Evolutionary conservation across 2,329 filamentous ascomycete genomes (phyloP), one percentile per base, ranked within the genome.

Genomic region (Aspergillus luchuensis): DNA sequence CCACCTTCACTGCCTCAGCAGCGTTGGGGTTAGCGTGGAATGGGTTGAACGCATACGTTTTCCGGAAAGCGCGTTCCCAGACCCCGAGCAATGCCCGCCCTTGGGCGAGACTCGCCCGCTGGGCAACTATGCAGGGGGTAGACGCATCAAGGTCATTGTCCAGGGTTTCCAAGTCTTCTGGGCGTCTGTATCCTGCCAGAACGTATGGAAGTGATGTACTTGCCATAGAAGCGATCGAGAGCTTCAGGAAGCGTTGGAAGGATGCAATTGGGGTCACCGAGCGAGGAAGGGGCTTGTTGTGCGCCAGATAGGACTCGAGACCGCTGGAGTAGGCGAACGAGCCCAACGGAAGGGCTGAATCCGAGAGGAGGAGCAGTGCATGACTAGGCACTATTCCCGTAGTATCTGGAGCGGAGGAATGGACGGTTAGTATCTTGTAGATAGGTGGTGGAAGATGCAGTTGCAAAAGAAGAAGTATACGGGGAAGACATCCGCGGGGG

Each of bases 261-360:
- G 80, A 78, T 15, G 72, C 64, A 13, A 73, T 67, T 4, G 72
- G 71, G 17, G 73, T 73, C 38, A 70, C 59, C 17, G 66, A 61
- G 3, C 66, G 66, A 19, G 76, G 72, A n/a, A 75, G 67, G 19
- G 72, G 67, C 59, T 80, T 81, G 63, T 80, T 75, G 70, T 89
- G 86, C 3, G 84, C 85, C 56, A 89, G 81, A 69, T 85, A 88
- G 19, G 86, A 88, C 72, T 89, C 86, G 17, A 89, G 77, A 4
- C 86, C 86, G 69, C 81, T 85, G 71, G 84, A 87, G 76, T 88
- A 89, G 64, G 86, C 86, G 71, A 89, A 89, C 1, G 86, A 87
- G 49, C 86, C 86, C 2, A 89, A 76, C 1, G 86, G 86, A 1
- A 89, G 80, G 17, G 86, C 86, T 19, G 86, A 88, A 74, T 89